Conservation (phyloP, 1,284 basidiomycete genomes). For the Naganishia liquefaciens region DNA sequence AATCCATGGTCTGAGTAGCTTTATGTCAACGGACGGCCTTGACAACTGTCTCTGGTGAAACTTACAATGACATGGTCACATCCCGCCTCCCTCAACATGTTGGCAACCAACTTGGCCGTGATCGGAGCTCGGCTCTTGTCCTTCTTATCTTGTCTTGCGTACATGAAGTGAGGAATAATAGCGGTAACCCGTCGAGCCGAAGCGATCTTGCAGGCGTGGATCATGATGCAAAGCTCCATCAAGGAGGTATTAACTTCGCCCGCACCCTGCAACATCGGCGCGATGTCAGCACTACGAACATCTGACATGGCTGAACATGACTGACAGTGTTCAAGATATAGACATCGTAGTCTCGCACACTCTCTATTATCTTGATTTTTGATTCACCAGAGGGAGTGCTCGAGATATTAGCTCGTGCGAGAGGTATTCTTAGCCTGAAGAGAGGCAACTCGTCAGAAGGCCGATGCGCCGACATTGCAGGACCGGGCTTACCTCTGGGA, state of each 20-base stretch:
- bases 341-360: slow-evolving; percentile 96
- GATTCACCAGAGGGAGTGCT: slow-evolving; percentile 91
- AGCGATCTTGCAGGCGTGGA: slow-evolving; percentile 97
- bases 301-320: no score
- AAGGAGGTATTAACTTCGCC: slow-evolving; percentile 75
- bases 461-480: slow-evolving; percentile 18
- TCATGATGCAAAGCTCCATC: slow-evolving; percentile 99
- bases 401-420: slow-evolving; percentile 80
- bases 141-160: slow-evolving; percentile 97
- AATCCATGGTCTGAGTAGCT: slow-evolving; percentile 81
- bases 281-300: not conserved
- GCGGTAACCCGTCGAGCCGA: slow-evolving; percentile 95
- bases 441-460: slow-evolving; percentile 11
- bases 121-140: slow-evolving; percentile 99
- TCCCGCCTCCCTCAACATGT: slow-evolving; percentile 96
- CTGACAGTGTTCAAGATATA: slow-evolving; percentile 91
- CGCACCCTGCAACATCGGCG: slow-evolving; percentile 42
- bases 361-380: slow-evolving; percentile 87
- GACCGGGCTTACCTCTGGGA: slow-evolving; percentile 73
- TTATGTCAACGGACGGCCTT: not conserved
- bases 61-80: slow-evolving; percentile 98
- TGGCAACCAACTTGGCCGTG: slow-evolving; percentile 96
- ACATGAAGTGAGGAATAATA: slow-evolving; percentile 91
- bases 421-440: slow-evolving; percentile 66
- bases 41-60: slow-evolving; percentile 35